These are phyloP conservation scores for Cudoniella acicularis DNA, from an alignment of 495 filamentous ascomycete species.

Conservation along the genomic window DNA sequence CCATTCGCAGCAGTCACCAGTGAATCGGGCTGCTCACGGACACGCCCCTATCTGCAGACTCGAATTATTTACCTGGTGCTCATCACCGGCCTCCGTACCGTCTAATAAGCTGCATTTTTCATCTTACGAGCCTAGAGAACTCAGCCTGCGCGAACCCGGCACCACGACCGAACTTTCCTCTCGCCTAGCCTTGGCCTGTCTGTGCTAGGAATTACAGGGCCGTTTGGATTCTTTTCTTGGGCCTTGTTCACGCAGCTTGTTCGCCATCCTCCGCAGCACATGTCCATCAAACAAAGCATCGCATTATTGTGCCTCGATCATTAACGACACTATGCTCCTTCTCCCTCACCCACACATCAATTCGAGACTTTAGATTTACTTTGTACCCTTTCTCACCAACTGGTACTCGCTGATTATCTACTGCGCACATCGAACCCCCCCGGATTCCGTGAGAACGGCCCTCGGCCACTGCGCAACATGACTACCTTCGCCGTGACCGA, in stretches of 20 bases:
- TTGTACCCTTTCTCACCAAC: not conserved
- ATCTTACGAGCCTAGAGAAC: too few relatives aligned
- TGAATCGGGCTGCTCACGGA: too few relatives aligned
- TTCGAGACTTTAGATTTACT: not conserved
- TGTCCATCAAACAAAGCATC: not conserved
- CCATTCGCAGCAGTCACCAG: too few relatives aligned
- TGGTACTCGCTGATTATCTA: not conserved
- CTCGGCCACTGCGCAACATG: not conserved
- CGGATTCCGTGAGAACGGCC: not conserved
- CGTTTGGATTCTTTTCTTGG: not conserved
- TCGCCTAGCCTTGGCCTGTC: not conserved
- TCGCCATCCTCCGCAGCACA: not conserved
- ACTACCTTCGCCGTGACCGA: conserved; percentile 7
- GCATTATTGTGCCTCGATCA: not conserved
- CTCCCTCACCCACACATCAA: not conserved
- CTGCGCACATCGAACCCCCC: not conserved
- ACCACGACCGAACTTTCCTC: not conserved
- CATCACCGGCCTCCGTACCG: too few relatives aligned
- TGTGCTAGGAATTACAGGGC: too few relatives aligned
- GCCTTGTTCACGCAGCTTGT: not conserved
- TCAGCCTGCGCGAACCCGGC: too few relatives aligned
- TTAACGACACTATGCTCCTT: not conserved
- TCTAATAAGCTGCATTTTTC: too few relatives aligned
- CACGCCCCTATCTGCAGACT: too few relatives aligned
- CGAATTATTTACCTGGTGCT: too few relatives aligned